These are phyloP conservation scores for Brettanomyces nanus DNA, from an alignment of 805 yeast species.

Conservation along the genomic window DNA sequence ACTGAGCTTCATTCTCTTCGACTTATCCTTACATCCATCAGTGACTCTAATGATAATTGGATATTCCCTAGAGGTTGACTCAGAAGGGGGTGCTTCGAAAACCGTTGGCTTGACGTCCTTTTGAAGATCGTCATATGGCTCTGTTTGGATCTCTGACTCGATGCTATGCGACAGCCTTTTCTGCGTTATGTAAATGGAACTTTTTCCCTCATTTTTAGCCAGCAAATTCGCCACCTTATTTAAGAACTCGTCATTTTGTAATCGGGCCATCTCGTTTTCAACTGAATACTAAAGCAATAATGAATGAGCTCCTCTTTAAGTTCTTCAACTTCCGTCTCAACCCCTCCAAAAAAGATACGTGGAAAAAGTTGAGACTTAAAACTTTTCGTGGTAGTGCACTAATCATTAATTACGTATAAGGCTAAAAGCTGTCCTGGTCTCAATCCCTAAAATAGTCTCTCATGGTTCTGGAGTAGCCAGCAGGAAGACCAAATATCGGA, in stretches of 20 bases:
- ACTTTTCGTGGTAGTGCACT: no score
- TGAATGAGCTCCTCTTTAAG: no score
- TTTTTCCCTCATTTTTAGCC: conserved; percentile 22
- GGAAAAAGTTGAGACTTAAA: no score
- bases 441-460: no score
- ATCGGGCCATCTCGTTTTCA: conserved; percentile 11
- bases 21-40: conserved; percentile 44
- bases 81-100: conserved; percentile 1
- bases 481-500: conserved; percentile 55
- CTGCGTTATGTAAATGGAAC: conserved; percentile 53
- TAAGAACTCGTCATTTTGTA: conserved; percentile 22
- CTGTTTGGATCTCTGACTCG: conserved; percentile 13
- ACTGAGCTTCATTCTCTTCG: conserved; percentile 50
- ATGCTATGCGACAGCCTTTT: conserved; percentile 35
- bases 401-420: no score
- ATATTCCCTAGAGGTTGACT: conserved; percentile 24
- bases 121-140: conserved; percentile 12
- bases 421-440: no score
- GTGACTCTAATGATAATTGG: conserved; percentile 64
- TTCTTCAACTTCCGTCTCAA: no score
- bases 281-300: neutral
- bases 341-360: no score
- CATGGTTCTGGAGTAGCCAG: no score
- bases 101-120: conserved; percentile 10
- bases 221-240: conserved; percentile 16